Evolutionary conservation across 257 asterid species (phyloP).

Genomic region (Voacanga thouarsii): DNA sequence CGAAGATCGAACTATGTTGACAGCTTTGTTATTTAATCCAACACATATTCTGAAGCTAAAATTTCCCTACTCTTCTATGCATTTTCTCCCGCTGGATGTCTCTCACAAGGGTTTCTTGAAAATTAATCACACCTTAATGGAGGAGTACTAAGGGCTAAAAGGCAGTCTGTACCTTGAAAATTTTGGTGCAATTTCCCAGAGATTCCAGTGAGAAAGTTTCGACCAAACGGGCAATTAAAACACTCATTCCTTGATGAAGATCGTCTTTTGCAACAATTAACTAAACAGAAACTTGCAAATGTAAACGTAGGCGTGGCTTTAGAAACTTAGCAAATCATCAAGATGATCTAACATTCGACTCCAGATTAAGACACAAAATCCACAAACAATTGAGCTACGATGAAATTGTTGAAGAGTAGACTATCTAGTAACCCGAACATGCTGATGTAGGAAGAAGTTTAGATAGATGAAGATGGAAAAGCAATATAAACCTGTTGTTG

Average conservation of each 20-base stretch:
- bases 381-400: no score
- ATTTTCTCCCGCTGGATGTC: not conserved
- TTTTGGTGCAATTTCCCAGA: no score
- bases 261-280: no score
- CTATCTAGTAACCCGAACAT: not conserved
- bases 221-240: no score
- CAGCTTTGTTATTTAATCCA: not conserved
- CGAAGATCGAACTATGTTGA: not conserved
- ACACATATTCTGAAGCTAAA: not conserved
- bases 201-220: no score
- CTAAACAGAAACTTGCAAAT: no score
- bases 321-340: not conserved
- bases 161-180: not conserved
- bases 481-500: conserved; percentile 33
- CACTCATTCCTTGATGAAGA: no score
- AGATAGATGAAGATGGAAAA: not conserved
- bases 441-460: no score
- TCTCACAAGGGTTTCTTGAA: not conserved
- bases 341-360: no score
- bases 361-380: no score
- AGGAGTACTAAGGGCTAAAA: not conserved
- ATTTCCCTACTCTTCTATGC: not conserved
- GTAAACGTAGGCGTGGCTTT: not conserved
- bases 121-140: not conserved
- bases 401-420: no score